A percentile compares a stretch with the other conserved stretches of the same genome.
These are phyloP conservation scores for Cryptosporidium sp. DNA, from an alignment of 169 alveolate genomes.

Conservation along the genomic window DNA sequence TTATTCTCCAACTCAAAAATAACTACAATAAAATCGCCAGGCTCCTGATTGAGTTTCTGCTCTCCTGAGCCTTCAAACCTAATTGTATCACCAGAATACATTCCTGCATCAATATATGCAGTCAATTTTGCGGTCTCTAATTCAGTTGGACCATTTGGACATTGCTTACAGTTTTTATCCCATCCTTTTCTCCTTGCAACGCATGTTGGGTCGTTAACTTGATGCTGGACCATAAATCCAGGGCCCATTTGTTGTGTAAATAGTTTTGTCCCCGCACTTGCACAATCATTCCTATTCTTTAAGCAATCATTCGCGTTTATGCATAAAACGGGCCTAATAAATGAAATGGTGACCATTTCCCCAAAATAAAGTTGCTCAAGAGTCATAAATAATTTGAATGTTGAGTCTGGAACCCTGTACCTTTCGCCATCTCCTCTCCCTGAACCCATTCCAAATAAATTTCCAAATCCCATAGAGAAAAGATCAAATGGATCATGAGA, in stretches of 20 bases:
- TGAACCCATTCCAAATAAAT: conserved; percentile 83
- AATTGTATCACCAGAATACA: conserved; percentile 83
- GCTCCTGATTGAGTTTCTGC: conserved; percentile 83
- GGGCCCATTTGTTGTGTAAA: conserved; percentile 87
- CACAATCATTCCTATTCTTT: conserved; percentile 83
- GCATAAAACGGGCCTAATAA: conserved; percentile 82
- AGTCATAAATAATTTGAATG: conserved; percentile 77
- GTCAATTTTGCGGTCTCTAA: conserved; percentile 75
- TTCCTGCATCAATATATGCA: conserved; percentile 79
- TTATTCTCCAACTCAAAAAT: conserved; percentile 80
- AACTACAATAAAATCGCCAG: conserved; percentile 84
- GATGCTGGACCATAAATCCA: conserved; percentile 87
- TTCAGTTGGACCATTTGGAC: conserved; percentile 84
- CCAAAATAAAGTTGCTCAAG: conserved; percentile 85
- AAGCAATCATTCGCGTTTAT: conserved; percentile 85
- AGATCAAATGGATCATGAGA: conserved; percentile 91
- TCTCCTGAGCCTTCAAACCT: conserved; percentile 86
- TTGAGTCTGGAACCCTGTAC: conserved; percentile 83
- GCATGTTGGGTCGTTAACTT: conserved; percentile 85
- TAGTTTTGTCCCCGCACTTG: conserved; percentile 83
- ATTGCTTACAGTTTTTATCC: conserved; percentile 83
- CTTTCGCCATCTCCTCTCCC: conserved; percentile 79
- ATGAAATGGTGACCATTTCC: conserved; percentile 78
- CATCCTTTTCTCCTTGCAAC: conserved; percentile 86
- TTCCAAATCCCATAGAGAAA: conserved; percentile 94